Base-by-base conservation (phyloP, 116 monocot species). In the Cymodocea nodosa region DNA sequence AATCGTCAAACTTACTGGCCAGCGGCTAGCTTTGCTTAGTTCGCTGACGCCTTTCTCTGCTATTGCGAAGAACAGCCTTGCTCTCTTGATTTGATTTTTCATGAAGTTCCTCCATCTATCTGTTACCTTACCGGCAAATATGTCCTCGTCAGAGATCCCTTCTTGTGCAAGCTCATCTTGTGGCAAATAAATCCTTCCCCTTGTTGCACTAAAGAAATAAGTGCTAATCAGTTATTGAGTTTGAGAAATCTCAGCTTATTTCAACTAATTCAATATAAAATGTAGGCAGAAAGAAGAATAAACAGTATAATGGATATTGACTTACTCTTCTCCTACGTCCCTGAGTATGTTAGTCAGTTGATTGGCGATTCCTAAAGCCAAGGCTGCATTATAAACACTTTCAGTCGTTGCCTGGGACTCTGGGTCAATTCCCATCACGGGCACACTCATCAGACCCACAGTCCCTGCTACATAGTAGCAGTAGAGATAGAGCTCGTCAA, bases 331-430 rank as follows among this genome's bases (percentile, higher is more conserved):
- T 3, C 92, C 97, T 16, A 98, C 97, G 73, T 98, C 97, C 59
- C 97, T 73, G n/a, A 92, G 92, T 39, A 98, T 98, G 86, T 92
- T 98, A 36, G 97, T 92, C 40, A 98, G 84, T 72, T 98, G 97
- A 68, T 98, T 92, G 13, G 88, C 97, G 14, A 98, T 85, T 61
- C 97, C 97, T 20, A 98, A 60, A 12, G 87, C 89, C 69, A 98
- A 62, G 4, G 92, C 92, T 14, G 89, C 83, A 59, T 75, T 88
- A 66, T 98, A 98, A 18, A 98, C 79, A 23, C 78, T 82, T 69
- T 91, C 88, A 0, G 92, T 82, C 8, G 82, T 70, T 4, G 85
- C 86, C 50, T 58, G 64, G 8, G 97, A 91, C 13, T 98, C 84
- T 4, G 80, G 82, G 0, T 73, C 82, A 60, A 91, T 91, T 50